Evolutionary conservation across 768 basidiomycete species (phyloP).

Genomic region (Lentinula detonsa): DNA sequence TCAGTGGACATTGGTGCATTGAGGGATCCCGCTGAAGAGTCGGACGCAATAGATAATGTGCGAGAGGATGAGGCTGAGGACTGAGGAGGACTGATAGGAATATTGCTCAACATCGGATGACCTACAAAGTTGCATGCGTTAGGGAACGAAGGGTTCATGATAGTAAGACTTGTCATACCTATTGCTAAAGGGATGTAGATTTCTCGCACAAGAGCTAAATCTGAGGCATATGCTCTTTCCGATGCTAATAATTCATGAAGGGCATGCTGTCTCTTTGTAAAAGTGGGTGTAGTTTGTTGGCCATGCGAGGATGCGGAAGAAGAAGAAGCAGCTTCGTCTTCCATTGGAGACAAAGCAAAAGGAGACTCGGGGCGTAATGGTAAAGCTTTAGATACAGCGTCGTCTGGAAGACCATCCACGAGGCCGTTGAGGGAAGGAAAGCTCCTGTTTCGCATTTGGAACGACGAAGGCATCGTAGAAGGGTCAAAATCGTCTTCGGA

Average conservation of each 20-base stretch:
- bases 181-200: conserved; percentile 76
- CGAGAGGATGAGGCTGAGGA: conserved; percentile 45
- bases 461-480: conserved; percentile 9
- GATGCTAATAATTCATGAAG: conserved; percentile 73
- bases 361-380: conserved; percentile 7
- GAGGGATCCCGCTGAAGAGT: conserved; percentile 31
- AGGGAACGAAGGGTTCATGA: conserved; percentile 6
- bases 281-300: conserved; percentile 19
- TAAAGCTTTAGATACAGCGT: conserved; percentile 7
- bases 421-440: conserved; percentile 17
- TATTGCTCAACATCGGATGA: conserved; percentile 23
- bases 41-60: conserved; percentile 46
- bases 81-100: conserved; percentile 41
- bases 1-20: conserved; percentile 64
- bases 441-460: conserved; percentile 19
- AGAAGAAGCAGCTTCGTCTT: conserved; percentile 21
- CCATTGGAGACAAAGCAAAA: conserved; percentile 12
- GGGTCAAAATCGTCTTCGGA: conserved; percentile 5
- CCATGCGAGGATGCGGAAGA: conserved; percentile 17
- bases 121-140: conserved; percentile 18
- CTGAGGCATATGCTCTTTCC: conserved; percentile 79
- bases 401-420: conserved; percentile 5
- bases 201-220: conserved; percentile 71
- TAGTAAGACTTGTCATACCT: conserved; percentile 29
- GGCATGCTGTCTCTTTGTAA: conserved; percentile 73